Evolutionary conservation across 176 grass and related monocot genomes (phyloP).

Genomic region (Eleusine coracana): DNA sequence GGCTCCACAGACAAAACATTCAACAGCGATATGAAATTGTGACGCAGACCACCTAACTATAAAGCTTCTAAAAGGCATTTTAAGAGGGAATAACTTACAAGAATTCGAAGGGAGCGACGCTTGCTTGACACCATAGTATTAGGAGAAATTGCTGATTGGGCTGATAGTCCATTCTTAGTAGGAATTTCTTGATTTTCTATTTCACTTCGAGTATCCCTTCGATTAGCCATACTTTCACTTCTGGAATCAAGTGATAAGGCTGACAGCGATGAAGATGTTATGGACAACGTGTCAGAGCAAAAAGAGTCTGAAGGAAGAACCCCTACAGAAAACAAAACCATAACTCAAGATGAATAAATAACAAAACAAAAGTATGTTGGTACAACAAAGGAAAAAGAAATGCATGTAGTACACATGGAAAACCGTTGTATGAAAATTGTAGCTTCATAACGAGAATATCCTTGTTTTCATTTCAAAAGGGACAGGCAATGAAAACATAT

Average conservation of each 20-base stretch:
- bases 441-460: not conserved
- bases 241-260: constrained; percentile 44
- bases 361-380: not conserved
- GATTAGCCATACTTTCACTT: constrained; percentile 32
- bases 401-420: not conserved
- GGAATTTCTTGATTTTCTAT: constrained; percentile 36
- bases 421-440: not conserved
- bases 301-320: constrained; percentile 30
- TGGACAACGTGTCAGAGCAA: constrained; percentile 35
- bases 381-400: not conserved
- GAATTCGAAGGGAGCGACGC: constrained; percentile 46
- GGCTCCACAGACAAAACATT: not conserved
- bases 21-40: not conserved
- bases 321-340: constrained; percentile 41
- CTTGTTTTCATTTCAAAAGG: not conserved
- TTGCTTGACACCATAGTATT: constrained; percentile 11
- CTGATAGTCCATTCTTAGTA: constrained; percentile 19
- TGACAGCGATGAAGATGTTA: constrained; percentile 45
- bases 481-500: constrained; percentile 11
- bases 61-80: not conserved
- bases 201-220: constrained; percentile 8
- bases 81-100: constrained; percentile 43
- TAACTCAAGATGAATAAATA: constrained; percentile 24
- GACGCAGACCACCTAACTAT: not conserved
- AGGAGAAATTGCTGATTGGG: constrained; percentile 8